phyloP scores from a whole-genome alignment of 306 rosid species.

The Quillaja saponaria region DNA sequence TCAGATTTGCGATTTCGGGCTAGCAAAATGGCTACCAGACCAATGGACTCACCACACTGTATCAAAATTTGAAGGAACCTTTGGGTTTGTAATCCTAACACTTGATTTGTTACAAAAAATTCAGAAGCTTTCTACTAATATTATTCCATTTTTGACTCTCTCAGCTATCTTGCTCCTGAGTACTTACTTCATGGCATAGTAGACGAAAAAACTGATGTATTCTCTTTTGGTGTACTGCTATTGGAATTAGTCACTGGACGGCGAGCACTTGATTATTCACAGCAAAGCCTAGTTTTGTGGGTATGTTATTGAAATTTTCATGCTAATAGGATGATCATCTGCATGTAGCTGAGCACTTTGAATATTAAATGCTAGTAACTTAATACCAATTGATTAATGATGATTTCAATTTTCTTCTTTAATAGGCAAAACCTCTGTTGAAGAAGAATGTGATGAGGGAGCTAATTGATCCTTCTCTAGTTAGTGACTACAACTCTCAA shows the following conservation, averaged over 20 bases:
- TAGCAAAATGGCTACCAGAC: constrained; percentile 96
- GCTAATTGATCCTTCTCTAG: constrained; percentile 67
- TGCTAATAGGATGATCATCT: neutral
- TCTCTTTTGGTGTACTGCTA: constrained; percentile 85
- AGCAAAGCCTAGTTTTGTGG: constrained; percentile 96
- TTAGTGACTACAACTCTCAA: constrained; percentile 44
- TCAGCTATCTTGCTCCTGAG: constrained; percentile 93
- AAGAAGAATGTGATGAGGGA: constrained; percentile 57
- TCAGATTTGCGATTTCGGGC: constrained; percentile 97
- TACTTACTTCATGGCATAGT: constrained; percentile 91
- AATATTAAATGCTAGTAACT: neutral
- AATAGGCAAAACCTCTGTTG: constrained; percentile 85
- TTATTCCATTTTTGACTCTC: constrained; percentile 14
- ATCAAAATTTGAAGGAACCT: constrained; percentile 93
- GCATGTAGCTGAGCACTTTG: neutral
- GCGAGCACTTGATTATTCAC: constrained; percentile 91
- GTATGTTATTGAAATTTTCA: constrained; percentile 36
- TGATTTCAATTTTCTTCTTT: neutral
- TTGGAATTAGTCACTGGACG: constrained; percentile 88
- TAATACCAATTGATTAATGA: neutral
- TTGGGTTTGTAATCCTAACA: constrained; percentile 62
- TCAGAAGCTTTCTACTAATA: neutral
- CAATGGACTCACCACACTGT: constrained; percentile 88
- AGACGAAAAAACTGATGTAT: constrained; percentile 92
- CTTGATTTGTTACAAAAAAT: constrained; percentile 14